These are phyloP conservation scores for Talaromyces stipitatus DNA, from an alignment of 495 filamentous ascomycete species.

Conservation along the genomic window DNA sequence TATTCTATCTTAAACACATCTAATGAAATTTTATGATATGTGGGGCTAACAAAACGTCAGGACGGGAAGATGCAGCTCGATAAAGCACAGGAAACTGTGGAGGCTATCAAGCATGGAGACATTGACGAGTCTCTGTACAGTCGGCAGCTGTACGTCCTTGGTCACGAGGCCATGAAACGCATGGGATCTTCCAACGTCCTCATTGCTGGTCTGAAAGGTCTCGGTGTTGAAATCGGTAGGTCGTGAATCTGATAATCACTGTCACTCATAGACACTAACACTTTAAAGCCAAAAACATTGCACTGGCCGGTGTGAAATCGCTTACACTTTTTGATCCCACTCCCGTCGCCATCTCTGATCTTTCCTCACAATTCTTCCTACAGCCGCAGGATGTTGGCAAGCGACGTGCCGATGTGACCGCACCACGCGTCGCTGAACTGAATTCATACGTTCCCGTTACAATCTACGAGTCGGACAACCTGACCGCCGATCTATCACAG, in stretches of 20 bases:
- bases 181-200: slow-evolving; percentile 97
- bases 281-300: slow-evolving; percentile 83
- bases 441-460: slow-evolving; percentile 92
- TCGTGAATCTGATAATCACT: background rate
- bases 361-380: slow-evolving; percentile 96
- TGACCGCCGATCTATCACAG: slow-evolving; percentile 62
- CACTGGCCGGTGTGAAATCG: slow-evolving; percentile 87
- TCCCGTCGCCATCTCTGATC: slow-evolving; percentile 73
- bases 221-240: slow-evolving; percentile 89
- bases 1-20: background rate
- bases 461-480: slow-evolving; percentile 57
- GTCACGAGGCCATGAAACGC: slow-evolving; percentile 98
- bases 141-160: slow-evolving; percentile 89
- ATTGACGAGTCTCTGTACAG: slow-evolving; percentile 99
- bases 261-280: slow-evolving; percentile 3
- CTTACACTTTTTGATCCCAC: slow-evolving; percentile 81
- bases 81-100: slow-evolving; percentile 45
- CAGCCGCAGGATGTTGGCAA: slow-evolving; percentile 83
- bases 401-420: slow-evolving; percentile 77
- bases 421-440: slow-evolving; percentile 83
- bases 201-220: slow-evolving; percentile 81
- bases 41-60: slow-evolving; percentile 19
- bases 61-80: slow-evolving; percentile 83
- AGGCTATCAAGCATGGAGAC: slow-evolving; percentile 56
- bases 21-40: background rate